Evolutionary conservation across 108 stramenopile genomes (phyloP), one percentile per base, ranked within the genome.

Genomic region (Thalassiosira profunda): DNA sequence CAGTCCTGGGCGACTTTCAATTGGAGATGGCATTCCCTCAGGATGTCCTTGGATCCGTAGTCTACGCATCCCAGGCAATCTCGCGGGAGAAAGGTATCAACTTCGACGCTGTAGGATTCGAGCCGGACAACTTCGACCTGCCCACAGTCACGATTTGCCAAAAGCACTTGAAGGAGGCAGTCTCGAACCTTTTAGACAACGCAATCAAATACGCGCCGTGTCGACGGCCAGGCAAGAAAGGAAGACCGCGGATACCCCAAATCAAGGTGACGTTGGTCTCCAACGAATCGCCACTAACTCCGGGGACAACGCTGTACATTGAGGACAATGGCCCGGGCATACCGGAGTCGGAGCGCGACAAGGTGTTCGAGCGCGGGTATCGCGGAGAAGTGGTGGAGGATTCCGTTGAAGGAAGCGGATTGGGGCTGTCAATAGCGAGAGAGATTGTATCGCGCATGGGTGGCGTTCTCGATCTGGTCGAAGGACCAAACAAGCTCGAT

Each of bases 281-380:
- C 14, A 91, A 89, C 58, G 65, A 72, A 24, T 63, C 67, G 10
- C 56, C 83, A 40, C 64, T 72, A 23, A 35, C 41, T 12, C 46
- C 80, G 18, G 94, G 94, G 7, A 84, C 84, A 4, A 90, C 87
- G 15, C 73, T 95, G 23, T 74, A 82, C 24, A 79, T 95, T 4
- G 86, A 90, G 64, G 91, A 95, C 72, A 92, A 95, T 61, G 94
- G 94, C 9, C 91, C 89, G 12, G 91, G 94, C 12, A 86, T 95
- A 41, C 64, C 74, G 8, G 75, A 79, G 21, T 61, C 38, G 17
- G 85, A 89, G 8, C 85, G 82, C 54, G 54, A 70, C 23, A 86
- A 75, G 14, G 80, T 95, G 8, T 91, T 95, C 64, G 51, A 80
- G n/a, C 76, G 94, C 20, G 90, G 91, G 17, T 91, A 75, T 71